Conservation (phyloP, 148 eudicot genomes). For the Cornus suecica region DNA sequence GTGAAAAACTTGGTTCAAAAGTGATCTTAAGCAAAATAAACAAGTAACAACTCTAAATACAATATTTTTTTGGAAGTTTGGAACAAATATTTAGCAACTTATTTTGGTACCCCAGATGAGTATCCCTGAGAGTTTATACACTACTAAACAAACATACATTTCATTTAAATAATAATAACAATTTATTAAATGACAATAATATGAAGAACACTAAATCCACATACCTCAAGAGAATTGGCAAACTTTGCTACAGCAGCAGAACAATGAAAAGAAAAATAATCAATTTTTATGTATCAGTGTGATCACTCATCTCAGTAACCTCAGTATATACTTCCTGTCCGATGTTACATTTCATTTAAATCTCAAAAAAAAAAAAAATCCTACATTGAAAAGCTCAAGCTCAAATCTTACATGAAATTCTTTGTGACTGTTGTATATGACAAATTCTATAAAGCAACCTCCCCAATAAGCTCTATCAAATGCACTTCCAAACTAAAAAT, state of each 20-base stretch:
- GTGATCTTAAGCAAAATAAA: background rate
- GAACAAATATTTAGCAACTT: conserved; percentile 7
- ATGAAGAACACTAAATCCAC: conserved; percentile 8
- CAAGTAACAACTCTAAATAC: background rate
- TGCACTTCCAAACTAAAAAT: conserved; percentile 22
- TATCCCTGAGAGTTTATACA: conserved; percentile 3
- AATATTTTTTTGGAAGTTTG: too few species aligned
- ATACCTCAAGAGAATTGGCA: conserved; percentile 14
- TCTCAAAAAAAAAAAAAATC: conserved; percentile 24
- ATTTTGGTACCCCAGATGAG: conserved; percentile 14
- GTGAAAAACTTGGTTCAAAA: background rate
- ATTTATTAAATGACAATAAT: background rate
- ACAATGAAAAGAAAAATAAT: conserved; percentile 6
- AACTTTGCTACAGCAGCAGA: background rate
- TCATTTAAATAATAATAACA: conserved; percentile 12
- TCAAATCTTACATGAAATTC: conserved; percentile 26
- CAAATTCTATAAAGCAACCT: conserved; percentile 27
- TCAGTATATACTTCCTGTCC: conserved; percentile 21
- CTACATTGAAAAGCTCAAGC: conserved; percentile 30
- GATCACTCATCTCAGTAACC: conserved; percentile 9
- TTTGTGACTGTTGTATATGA: conserved; percentile 17
- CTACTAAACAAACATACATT: conserved; percentile 16
- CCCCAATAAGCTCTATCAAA: conserved; percentile 28
- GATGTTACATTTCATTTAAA: conserved; percentile 29
- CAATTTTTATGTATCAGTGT: conserved; percentile 17